Conservation (phyloP, 352 stramenopile genomes). For the Chrysophaeum taylorii region DNA sequence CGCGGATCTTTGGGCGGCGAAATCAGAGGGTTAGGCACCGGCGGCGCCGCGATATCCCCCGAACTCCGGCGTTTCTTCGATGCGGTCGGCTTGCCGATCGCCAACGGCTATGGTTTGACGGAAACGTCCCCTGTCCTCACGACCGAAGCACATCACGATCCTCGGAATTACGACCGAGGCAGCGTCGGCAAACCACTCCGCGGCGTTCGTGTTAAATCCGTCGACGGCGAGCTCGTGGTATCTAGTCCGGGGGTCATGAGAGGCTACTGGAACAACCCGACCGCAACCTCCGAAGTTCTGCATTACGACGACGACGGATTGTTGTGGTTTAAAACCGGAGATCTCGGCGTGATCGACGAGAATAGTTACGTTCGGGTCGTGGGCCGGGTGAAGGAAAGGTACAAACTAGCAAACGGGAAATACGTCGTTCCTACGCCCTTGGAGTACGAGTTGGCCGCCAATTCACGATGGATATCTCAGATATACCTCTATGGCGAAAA, state of each 20-base stretch:
- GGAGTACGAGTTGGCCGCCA: constrained; percentile 53
- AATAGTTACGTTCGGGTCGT: constrained; percentile 52
- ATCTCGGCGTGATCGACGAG: constrained; percentile 49
- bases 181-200: constrained; percentile 45
- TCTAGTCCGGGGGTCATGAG: constrained; percentile 60
- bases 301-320: constrained; percentile 46
- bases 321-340: constrained; percentile 59
- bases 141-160: constrained; percentile 37
- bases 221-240: constrained; percentile 64
- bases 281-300: constrained; percentile 61
- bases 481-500: constrained; percentile 61
- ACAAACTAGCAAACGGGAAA: constrained; percentile 74
- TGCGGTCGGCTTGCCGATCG: constrained; percentile 53
- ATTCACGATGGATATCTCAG: constrained; percentile 51
- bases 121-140: constrained; percentile 51
- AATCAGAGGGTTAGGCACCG: no score
- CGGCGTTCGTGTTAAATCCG: constrained; percentile 47
- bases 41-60: not conserved
- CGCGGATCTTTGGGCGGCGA: no score
- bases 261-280: constrained; percentile 63
- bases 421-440: constrained; percentile 62
- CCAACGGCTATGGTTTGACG: constrained; percentile 54
- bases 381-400: constrained; percentile 63
- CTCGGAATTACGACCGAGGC: constrained; percentile 31
- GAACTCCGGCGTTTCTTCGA: constrained; percentile 45